Percentiles rank a stretch among this genome's conserved stretches.
phyloP scores from a whole-genome alignment of 345 rosid species.

The Hibiscus syriacus region DNA sequence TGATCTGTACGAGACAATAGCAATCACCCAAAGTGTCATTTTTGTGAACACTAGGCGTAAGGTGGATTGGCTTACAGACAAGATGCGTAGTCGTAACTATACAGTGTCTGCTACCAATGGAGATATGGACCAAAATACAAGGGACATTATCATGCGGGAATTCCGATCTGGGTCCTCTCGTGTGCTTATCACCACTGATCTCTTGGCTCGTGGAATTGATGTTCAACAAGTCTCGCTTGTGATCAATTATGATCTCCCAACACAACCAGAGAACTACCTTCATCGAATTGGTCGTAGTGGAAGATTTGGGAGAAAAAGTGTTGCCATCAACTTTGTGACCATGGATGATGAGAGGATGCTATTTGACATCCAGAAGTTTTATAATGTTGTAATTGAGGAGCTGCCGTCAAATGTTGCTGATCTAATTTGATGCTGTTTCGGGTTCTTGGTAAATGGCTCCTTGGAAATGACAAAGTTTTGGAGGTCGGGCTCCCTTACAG shows the following conservation, averaged over 20 bases:
- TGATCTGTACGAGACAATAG: slow-evolving; percentile 34
- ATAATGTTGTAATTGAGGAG: slow-evolving; percentile 12
- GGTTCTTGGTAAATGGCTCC: slow-evolving; percentile 11
- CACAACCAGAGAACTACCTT: slow-evolving; percentile 31
- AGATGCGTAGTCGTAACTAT: slow-evolving; percentile 32
- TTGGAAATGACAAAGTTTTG: neutral
- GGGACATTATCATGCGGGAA: slow-evolving; percentile 17
- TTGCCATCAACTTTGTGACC: slow-evolving; percentile 22
- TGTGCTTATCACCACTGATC: slow-evolving; percentile 31
- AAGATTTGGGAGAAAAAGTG: slow-evolving; percentile 31
- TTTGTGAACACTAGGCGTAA: slow-evolving; percentile 38
- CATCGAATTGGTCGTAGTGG: slow-evolving; percentile 34
- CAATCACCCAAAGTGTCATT: slow-evolving; percentile 44
- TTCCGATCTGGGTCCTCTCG: slow-evolving; percentile 32
- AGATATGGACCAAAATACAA: slow-evolving; percentile 9
- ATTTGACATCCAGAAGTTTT: slow-evolving; percentile 11
- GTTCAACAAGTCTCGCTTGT: slow-evolving; percentile 37
- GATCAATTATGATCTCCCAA: slow-evolving; percentile 30
- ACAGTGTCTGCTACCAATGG: slow-evolving; percentile 17
- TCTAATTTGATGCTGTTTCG: slow-evolving; percentile 13
- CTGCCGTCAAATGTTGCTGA: slow-evolving; percentile 17
- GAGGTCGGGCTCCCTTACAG: neutral
- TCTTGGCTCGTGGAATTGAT: slow-evolving; percentile 32
- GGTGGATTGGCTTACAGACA: slow-evolving; percentile 43
- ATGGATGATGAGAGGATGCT: slow-evolving; percentile 20